A percentile compares a stretch with the other conserved stretches of the same genome.
Evolutionary conservation across 2,329 filamentous ascomycete species (phyloP).

Genomic region (Trichoderma sp.): DNA sequence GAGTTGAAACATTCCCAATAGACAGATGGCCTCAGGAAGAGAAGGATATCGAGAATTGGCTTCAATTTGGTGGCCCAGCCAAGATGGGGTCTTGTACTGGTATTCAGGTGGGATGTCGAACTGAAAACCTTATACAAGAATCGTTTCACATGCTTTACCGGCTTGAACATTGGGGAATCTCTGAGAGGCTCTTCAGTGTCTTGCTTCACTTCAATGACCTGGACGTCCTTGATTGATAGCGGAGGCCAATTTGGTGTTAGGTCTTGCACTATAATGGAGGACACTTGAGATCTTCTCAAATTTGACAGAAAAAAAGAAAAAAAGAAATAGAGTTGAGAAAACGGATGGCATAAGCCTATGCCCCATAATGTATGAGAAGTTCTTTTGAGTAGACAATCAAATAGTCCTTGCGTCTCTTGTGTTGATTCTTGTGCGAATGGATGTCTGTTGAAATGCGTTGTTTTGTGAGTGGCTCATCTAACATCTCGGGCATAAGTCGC

Average conservation of each 20-base stretch:
- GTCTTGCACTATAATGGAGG: not conserved
- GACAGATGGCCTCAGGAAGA: conserved; percentile 20
- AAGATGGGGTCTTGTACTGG: conserved; percentile 27
- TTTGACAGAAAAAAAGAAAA: not conserved
- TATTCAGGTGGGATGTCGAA: not conserved
- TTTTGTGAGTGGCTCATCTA: no score
- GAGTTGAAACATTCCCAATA: conserved; percentile 22
- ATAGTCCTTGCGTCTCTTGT: no score
- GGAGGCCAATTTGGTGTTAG: not conserved
- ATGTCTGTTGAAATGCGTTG: no score
- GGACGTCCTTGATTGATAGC: conserved; percentile 21
- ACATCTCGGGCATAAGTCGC: no score
- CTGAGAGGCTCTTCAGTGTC: conserved; percentile 30
- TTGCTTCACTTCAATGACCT: conserved; percentile 26
- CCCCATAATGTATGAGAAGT: not conserved
- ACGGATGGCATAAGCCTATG: not conserved
- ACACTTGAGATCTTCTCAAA: not conserved
- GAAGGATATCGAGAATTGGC: conserved; percentile 27
- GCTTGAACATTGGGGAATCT: conserved; percentile 31
- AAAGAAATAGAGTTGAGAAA: not conserved
- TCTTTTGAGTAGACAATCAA: no score
- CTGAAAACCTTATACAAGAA: conserved; percentile 27
- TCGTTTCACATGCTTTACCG: conserved; percentile 30
- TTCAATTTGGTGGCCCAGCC: conserved; percentile 30
- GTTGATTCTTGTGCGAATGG: no score